Evolutionary conservation across 2,329 filamentous ascomycete genomes (phyloP).

Genomic region (Pseudogymnoascus sp.): DNA sequence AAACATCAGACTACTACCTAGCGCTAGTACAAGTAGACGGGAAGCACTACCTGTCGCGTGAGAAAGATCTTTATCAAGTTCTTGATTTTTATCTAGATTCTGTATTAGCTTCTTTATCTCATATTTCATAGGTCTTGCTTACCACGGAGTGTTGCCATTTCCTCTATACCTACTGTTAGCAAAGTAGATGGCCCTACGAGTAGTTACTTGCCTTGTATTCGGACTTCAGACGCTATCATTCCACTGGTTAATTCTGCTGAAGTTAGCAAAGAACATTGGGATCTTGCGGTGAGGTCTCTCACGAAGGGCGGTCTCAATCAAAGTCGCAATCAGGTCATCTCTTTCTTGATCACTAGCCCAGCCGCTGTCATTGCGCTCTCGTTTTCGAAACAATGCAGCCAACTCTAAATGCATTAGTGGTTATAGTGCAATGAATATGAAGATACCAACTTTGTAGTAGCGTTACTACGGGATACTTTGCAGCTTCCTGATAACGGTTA

Average conservation of each 20-base stretch:
- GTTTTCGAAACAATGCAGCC: neutral
- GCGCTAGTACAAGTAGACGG: neutral
- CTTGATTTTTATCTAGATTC: neutral
- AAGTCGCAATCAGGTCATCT: neutral
- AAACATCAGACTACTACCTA: neutral
- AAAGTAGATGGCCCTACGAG: neutral
- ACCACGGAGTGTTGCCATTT: neutral
- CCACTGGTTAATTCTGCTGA: neutral
- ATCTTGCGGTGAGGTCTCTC: neutral
- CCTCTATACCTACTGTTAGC: neutral
- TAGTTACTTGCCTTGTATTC: neutral
- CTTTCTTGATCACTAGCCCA: no score
- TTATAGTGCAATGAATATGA: neutral
- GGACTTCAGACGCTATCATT: neutral
- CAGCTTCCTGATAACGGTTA: neutral
- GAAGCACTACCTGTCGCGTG: neutral
- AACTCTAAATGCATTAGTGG: neutral
- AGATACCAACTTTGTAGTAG: neutral
- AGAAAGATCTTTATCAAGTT: neutral
- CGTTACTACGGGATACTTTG: neutral
- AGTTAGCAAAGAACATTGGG: neutral
- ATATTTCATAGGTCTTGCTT: neutral
- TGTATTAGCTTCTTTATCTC: neutral
- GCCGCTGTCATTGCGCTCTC: neutral
- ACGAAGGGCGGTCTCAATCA: neutral